Conservation (phyloP, 441 rosid species). For the Arabidopsis lyrata region DNA sequence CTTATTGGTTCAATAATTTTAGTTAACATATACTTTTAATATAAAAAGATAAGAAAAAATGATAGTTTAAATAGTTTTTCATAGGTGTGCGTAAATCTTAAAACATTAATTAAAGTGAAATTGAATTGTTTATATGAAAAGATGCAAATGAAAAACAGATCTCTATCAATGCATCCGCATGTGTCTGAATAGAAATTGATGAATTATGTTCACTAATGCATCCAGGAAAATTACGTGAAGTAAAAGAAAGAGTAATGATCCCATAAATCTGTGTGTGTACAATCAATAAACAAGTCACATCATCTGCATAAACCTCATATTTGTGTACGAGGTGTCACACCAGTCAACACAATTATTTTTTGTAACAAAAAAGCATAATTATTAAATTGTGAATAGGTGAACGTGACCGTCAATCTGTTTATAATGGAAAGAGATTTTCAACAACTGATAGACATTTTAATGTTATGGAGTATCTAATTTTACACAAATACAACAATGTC, state of each 20-base stretch:
- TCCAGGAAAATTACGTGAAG: background rate
- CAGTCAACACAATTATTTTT: background rate
- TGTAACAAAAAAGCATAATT: background rate
- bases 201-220: background rate
- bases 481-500: background rate
- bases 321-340: slow-evolving; percentile 1
- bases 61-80: no score
- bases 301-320: background rate
- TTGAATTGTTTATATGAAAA: background rate
- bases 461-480: no score
- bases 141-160: background rate
- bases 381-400: background rate
- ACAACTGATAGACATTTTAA: background rate
- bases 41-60: no score
- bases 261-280: background rate
- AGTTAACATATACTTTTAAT: no score
- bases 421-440: no score
- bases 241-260: background rate
- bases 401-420: background rate
- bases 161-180: background rate
- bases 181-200: background rate
- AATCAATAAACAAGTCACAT: background rate
- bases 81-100: no score
- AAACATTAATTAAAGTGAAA: no score
- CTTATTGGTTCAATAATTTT: no score